Base-by-base conservation (phyloP, 768 basidiomycete genomes). In the Lactarius akahatsu region DNA sequence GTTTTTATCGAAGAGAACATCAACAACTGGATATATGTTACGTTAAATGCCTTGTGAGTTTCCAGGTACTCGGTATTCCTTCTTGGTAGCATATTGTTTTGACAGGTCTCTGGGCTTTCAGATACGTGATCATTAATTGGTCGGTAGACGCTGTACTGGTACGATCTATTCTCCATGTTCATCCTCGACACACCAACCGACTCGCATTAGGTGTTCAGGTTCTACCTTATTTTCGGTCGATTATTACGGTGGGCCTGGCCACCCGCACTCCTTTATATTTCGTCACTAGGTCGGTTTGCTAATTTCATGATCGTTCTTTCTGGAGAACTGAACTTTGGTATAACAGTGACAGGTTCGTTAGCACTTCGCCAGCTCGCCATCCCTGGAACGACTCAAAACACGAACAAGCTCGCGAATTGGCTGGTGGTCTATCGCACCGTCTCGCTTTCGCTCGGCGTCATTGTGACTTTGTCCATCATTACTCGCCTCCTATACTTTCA, bases 101-200 rank as follows among this genome's bases (percentile, higher is more conserved):
- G 26, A 60, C 58, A 59, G 58, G 23, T 36, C 20, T 59, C 20
- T 56, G 64, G 61, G 64, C 61, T 36, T 59, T 36, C 63, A 76
- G 75, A 64, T 75, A 75, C 61, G 58, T 77, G 2, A 47, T 69
- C 18, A 61, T 76, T 54, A 77, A 72, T 61, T 76, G 75, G 76
- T 59, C 73, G 1, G 67, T 71, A 13, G 76, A 77, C 47, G 73
- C 71, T 18, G 59, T 76, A 34, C 40, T 77, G 60, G 76, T 76
- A 67, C 20, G 61, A 34, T 8, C 7, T 20, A 40, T 26, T 6
- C 50, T 13, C 40, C 32, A 16, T 26, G 40, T 8, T 43, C 47
- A 13, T 11, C 30, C 9, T 11, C 38, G 20, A 10, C 41, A 4
- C 20, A 38, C 34, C 52, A 26, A 13, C 23, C 45, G 6, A 58